phyloP scores from a whole-genome alignment of 2,329 filamentous ascomycete species.

The Kalmusia sp. region DNA sequence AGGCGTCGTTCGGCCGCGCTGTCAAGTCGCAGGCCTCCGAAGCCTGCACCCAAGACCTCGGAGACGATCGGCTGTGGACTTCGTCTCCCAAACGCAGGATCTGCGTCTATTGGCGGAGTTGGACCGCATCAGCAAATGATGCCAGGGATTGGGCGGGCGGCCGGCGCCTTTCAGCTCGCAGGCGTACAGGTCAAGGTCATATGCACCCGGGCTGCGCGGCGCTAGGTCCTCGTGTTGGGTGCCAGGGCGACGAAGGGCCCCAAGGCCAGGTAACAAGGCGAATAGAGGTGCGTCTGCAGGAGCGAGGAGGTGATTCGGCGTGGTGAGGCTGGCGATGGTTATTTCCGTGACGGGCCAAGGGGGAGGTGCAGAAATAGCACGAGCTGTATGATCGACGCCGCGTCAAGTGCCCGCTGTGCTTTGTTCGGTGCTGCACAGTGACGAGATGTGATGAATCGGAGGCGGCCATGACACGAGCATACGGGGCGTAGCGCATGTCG shows the following conservation, averaged over 20 bases:
- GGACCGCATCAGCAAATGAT: background rate
- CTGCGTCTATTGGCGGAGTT: conserved; percentile 18
- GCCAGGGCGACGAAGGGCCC: too few relatives aligned
- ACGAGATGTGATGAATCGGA: conserved; percentile 12
- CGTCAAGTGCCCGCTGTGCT: background rate
- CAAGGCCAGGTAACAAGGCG: too few relatives aligned
- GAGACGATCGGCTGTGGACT: conserved; percentile 25
- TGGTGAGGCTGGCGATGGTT: background rate
- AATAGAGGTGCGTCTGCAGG: too few relatives aligned
- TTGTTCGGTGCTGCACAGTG: conserved; percentile 4
- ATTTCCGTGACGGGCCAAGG: background rate
- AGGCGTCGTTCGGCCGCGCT: conserved; percentile 11
- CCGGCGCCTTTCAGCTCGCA: background rate
- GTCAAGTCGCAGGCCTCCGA: conserved; percentile 15
- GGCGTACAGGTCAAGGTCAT: too few relatives aligned
- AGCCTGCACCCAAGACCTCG: conserved; percentile 17
- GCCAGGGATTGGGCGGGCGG: background rate
- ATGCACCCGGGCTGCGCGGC: too few relatives aligned
- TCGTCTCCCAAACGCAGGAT: conserved; percentile 27
- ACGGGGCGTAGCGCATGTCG: conserved; percentile 16
- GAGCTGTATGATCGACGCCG: conserved; percentile 15
- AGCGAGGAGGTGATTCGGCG: background rate
- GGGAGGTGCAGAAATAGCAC: conserved; percentile 4
- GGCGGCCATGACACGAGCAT: background rate
- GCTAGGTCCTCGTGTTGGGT: too few relatives aligned